These are phyloP conservation scores for Phytophthora cactorum DNA, from an alignment of 352 stramenopile species.

Conservation along the genomic window DNA sequence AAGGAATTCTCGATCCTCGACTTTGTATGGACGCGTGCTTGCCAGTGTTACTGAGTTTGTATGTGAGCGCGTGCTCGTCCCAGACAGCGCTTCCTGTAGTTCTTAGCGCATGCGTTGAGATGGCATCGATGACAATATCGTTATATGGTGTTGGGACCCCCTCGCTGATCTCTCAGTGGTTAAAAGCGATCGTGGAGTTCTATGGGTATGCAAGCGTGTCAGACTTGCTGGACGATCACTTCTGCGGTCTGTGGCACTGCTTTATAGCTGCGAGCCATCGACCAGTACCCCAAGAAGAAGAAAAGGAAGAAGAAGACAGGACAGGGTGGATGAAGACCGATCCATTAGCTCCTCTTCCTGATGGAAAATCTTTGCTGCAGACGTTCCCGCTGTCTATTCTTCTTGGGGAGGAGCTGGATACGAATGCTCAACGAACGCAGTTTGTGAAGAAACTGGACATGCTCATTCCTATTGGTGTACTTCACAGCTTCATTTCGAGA, in stretches of 20 bases:
- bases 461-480: conserved; percentile 52
- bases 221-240: conserved; percentile 71
- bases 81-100: conserved; percentile 58
- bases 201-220: conserved; percentile 55
- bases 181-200: conserved; percentile 46
- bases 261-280: conserved; percentile 34
- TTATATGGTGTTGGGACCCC: conserved; percentile 45
- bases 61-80: conserved; percentile 71
- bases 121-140: conserved; percentile 45
- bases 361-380: conserved; percentile 35
- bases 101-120: conserved; percentile 53
- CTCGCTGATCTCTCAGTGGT: conserved; percentile 51
- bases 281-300: conserved; percentile 5
- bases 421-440: conserved; percentile 12
- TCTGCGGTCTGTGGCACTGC: conserved; percentile 62
- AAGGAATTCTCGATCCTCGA: conserved; percentile 23
- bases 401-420: conserved; percentile 30
- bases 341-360: conserved; percentile 18
- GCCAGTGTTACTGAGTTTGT: conserved; percentile 60
- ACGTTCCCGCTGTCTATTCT: conserved; percentile 46
- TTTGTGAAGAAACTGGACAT: conserved; percentile 54
- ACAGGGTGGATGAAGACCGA: conserved; percentile 30
- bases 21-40: conserved; percentile 47
- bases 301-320: conserved; percentile 37
- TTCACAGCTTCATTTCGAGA: conserved; percentile 47